phyloP scores from a whole-genome alignment of 495 filamentous ascomycete genomes.

The Aspergillus haitiensis region DNA sequence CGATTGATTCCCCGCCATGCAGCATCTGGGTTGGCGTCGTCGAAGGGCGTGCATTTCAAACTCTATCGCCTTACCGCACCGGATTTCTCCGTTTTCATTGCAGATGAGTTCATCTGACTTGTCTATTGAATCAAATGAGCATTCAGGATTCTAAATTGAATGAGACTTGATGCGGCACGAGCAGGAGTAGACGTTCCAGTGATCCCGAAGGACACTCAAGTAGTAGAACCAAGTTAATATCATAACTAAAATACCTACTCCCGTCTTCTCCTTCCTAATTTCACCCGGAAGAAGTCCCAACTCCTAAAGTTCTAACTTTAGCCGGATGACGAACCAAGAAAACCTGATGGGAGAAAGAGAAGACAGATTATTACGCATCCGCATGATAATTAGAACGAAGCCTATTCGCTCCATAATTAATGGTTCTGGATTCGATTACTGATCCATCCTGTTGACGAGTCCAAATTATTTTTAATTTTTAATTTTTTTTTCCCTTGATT shows the following conservation, averaged over 20 bases:
- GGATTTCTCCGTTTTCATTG: slow-evolving; percentile 9
- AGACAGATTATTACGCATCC: too few species aligned
- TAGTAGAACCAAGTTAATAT: too few species aligned
- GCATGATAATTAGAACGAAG: too few species aligned
- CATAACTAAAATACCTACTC: too few species aligned
- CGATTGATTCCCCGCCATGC: slow-evolving; percentile 17
- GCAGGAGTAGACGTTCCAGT: too few species aligned
- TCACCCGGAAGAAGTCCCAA: too few species aligned
- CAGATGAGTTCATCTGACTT: slow-evolving; percentile 13
- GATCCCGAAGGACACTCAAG: neutral
- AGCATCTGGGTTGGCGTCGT: slow-evolving; percentile 29
- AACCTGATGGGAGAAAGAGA: too few species aligned
- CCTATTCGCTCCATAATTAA: neutral
- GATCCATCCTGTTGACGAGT: neutral
- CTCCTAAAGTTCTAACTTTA: too few species aligned
- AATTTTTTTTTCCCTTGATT: too few species aligned
- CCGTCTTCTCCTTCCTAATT: too few species aligned
- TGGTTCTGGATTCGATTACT: neutral
- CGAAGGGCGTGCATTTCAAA: slow-evolving; percentile 38
- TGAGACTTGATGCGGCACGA: neutral
- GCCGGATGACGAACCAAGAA: too few species aligned
- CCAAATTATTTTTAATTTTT: too few species aligned
- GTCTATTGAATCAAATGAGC: neutral
- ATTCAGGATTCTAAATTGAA: neutral
- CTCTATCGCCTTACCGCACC: slow-evolving; percentile 22